These are phyloP conservation scores for Penicillium nordicum DNA, from an alignment of 2,329 filamentous ascomycete species.

Conservation along the genomic window DNA sequence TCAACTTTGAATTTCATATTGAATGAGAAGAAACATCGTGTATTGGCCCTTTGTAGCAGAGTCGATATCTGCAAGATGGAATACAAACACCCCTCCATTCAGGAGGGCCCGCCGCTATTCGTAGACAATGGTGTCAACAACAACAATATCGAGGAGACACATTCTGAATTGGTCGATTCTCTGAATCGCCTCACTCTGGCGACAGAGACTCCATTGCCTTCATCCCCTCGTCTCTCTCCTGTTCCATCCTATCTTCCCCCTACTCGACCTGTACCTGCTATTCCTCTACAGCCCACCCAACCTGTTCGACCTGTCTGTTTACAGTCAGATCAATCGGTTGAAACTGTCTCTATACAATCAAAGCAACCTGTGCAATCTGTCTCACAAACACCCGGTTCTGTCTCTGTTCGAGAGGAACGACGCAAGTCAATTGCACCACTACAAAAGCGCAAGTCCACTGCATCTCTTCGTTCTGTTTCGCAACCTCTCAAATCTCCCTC, in stretches of 20 bases:
- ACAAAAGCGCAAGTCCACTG: slow-evolving; percentile 39
- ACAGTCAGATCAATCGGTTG: not conserved
- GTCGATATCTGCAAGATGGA: slow-evolving; percentile 28
- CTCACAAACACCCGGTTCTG: slow-evolving; percentile 22
- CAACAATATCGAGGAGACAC: slow-evolving; percentile 16
- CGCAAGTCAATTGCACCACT: slow-evolving; percentile 35
- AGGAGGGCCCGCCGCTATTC: slow-evolving; percentile 22
- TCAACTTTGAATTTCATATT: not conserved
- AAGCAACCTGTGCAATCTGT: slow-evolving; percentile 14
- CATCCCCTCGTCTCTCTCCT: slow-evolving; percentile 23
- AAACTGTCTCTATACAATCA: not conserved
- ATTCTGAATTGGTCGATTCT: slow-evolving; percentile 21
- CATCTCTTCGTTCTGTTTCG: slow-evolving; percentile 37
- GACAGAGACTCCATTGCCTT: slow-evolving; percentile 23
- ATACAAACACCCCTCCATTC: slow-evolving; percentile 21
- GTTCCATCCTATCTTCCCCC: not conserved
- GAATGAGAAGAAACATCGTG: not conserved
- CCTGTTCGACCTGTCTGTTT: not conserved
- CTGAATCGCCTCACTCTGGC: slow-evolving; percentile 30
- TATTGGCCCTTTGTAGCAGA: slow-evolving; percentile 2
- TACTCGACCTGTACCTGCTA: not conserved
- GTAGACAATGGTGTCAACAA: slow-evolving; percentile 16
- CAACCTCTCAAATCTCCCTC: slow-evolving; percentile 28
- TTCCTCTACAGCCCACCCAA: not conserved
- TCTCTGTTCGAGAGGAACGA: slow-evolving; percentile 38